Evolutionary conservation across 176 grass and related monocot species (phyloP).

Genomic region (Sorghum bicolor): Sorghum_bicolor_NCBIv3 NC_012873.2:1008501-1009000

Average conservation of each 20-base stretch:
- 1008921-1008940: constrained; percentile 34
- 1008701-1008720: constrained; percentile 29
- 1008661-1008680: constrained; percentile 34
- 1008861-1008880: constrained; percentile 26
- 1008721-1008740: constrained; percentile 48
- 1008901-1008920: constrained; percentile 43
- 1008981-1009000: constrained; percentile 6
- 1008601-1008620: constrained; percentile 34
- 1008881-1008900: constrained; percentile 46
- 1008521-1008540: constrained; percentile 33
- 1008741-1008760: constrained; percentile 51
- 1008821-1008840: constrained; percentile 11
- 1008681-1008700: constrained; percentile 27
- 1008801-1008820: constrained; percentile 43
- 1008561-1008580: constrained; percentile 27
- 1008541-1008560: constrained; percentile 32
- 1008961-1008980: constrained; percentile 43
- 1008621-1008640: constrained; percentile 27
- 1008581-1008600: not conserved
- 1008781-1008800: constrained; percentile 38
- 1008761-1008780: constrained; percentile 27
- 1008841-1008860: not conserved
- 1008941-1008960: constrained; percentile 23
- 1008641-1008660: not conserved
- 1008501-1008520: not conserved